Evolutionary conservation across 140 eudicot genomes (phyloP), one percentile per base, ranked within the genome.

Genomic region (Eryngium alpinum): DNA sequence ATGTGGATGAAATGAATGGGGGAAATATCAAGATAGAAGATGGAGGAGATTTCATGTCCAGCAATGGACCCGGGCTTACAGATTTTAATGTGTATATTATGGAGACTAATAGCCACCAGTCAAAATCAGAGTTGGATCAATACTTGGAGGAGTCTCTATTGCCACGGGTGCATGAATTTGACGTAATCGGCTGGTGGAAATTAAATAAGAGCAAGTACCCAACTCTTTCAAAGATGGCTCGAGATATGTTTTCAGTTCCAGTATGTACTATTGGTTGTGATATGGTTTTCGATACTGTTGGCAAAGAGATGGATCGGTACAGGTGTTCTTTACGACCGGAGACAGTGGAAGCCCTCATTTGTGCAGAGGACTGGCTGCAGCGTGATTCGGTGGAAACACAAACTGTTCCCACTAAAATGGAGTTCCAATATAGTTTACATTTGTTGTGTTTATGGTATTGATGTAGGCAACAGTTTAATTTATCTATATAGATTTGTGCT

Each of bases 111-210:
- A 81, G 44, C 21, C 84, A 78, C 52, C 83, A 81, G 31, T 72
- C 72, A 74, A 87, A 87, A 56, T 85, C 85, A 5, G 92, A 89
- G 51, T 46, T 88, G 28, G 92, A 89, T 78, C 88, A 72, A 67
- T 87, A 89, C 69, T 84, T 89, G 17, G 87, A 87, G 28, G 93
- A 89, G 79, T 14, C 88, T 12, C 70, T 82, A 38, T 25, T 81
- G 79, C 89, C 90, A 15, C 84, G 86, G 24, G 81, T 33, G 25
- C 86, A 85, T 50, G 93, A 86, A 25, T 85, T 89, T 49, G 88
- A 89, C 79, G 86, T 87, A 29, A 49, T 89, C 79, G 89, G 86
- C 28, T 89, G 93, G 93, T 87, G 93, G 93, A 87, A 85, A 72
- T 29, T 62, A 62, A 84, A 86, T 65, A 46, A 72, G 33, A 31